These are phyloP conservation scores for Lactuca saligna DNA, from an alignment of 129 eudicot genomes.

Conservation along the genomic window DNA sequence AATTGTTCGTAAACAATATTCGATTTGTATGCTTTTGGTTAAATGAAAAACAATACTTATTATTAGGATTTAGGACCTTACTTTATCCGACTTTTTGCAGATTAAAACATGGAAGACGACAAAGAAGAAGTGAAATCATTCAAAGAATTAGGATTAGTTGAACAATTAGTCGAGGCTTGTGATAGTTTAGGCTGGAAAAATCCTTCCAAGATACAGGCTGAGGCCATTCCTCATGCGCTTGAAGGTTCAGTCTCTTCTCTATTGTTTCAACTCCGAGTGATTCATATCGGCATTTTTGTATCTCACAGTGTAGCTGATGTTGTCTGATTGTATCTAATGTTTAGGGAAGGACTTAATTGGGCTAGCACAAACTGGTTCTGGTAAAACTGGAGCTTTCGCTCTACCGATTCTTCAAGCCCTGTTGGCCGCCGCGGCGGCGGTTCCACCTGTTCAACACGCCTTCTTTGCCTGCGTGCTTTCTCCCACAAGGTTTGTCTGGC, in stretches of 20 bases:
- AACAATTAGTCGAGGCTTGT: slow-evolving; percentile 64
- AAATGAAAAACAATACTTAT: too few species aligned
- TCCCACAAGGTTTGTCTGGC: slow-evolving; percentile 62
- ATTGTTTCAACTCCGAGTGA: background rate
- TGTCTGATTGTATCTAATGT: slow-evolving; percentile 6
- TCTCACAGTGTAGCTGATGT: background rate
- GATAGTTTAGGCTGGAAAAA: slow-evolving; percentile 71
- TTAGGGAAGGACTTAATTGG: slow-evolving; percentile 90
- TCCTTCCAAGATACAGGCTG: slow-evolving; percentile 74
- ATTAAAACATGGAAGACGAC: slow-evolving; percentile 45
- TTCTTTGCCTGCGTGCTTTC: slow-evolving; percentile 89
- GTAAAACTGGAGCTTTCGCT: slow-evolving; percentile 97
- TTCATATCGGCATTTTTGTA: background rate
- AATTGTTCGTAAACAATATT: too few species aligned
- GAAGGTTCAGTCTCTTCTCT: slow-evolving; percentile 37
- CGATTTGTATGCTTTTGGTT: too few species aligned
- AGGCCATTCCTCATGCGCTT: slow-evolving; percentile 79
- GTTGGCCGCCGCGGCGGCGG: slow-evolving; percentile 35
- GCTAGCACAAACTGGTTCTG: slow-evolving; percentile 97
- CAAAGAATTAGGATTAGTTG: slow-evolving; percentile 60
- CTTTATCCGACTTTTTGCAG: background rate
- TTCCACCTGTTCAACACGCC: slow-evolving; percentile 8
- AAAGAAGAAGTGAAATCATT: slow-evolving; percentile 44
- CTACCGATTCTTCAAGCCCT: slow-evolving; percentile 75
- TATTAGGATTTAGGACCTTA: background rate